Evolutionary conservation across 2,329 filamentous ascomycete species (phyloP), one percentile per base, ranked within the genome.

Genomic region (Colletotrichum shisoi): DNA sequence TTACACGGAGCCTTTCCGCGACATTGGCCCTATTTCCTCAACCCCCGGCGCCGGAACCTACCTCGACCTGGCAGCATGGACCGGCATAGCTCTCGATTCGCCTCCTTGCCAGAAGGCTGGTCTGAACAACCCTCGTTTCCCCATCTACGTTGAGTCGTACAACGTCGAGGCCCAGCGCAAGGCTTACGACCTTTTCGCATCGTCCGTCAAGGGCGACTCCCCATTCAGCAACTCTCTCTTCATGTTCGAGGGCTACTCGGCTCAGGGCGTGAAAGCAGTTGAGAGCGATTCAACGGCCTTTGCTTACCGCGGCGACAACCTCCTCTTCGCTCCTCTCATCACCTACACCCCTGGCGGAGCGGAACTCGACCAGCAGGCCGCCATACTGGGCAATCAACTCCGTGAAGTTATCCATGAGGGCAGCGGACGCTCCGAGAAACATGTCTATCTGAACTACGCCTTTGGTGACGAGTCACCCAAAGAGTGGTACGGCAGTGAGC

Each of bases 241-340:
- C 74, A 82, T 87, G 79, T 83, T 87, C 61, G 85, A 88, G 71
- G 82, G 82, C 3, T 87, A 87, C 73, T 79, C 83, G 1, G 74
- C 72, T 8, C 73, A 80, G 24, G 84, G 80, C 1, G 79, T 87
- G 2, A 71, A 78, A 59, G 74, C 73, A 0, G 71, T 82, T 45
- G 68, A 73, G 52, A 70, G 68, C 31, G 71, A 73, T 11, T 76
- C 78, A 1, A 77, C 79, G 3, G 83, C 83, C 1, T 86, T 80
- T 63, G 77, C 82, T 19, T 80, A 79, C 73, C 79, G 84, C 2
- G 69, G 72, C 1, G 79, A 82, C 58, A 80, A 81, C 70, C 70
- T 85, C 7, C 78, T 83, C 27, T 62, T 75, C 49, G 76, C 78
- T 1, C 76, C 78, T 0, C 73, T 81, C 24, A 70, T 81, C 27